phyloP scores from a whole-genome alignment of 139 green algal species.

The Chlorella sp. region DNA sequence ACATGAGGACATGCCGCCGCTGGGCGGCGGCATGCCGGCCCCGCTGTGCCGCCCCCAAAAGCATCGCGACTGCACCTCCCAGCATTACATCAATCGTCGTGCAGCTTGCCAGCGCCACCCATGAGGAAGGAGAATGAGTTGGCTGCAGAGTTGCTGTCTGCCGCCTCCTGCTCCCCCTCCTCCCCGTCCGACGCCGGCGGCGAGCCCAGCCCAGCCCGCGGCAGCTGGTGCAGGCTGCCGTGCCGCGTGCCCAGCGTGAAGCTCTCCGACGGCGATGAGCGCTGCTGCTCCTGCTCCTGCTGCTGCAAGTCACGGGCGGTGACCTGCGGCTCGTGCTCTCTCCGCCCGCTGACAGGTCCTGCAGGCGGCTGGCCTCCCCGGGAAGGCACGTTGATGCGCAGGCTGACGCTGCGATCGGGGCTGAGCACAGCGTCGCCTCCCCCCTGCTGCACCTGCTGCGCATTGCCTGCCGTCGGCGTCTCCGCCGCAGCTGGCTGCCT shows the following conservation, averaged over 20 bases:
- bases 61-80: too few species aligned
- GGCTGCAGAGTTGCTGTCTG: background rate
- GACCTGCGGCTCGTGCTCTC: background rate
- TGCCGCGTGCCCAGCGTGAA: background rate
- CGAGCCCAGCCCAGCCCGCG: too few species aligned
- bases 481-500: background rate
- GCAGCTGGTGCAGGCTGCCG: background rate
- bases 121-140: slow-evolving; percentile 31
- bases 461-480: too few species aligned
- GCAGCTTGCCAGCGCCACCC: slow-evolving; percentile 22
- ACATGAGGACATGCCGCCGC: too few species aligned
- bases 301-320: background rate
- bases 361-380: too few species aligned
- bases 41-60: too few species aligned
- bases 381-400: too few species aligned
- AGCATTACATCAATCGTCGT: slow-evolving; percentile 2
- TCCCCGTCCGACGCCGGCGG: background rate
- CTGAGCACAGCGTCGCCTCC: too few species aligned
- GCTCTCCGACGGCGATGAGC: background rate
- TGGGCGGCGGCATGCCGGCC: too few species aligned
- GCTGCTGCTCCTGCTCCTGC: background rate
- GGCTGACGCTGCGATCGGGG: too few species aligned
- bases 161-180: background rate
- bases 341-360: too few species aligned
- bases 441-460: too few species aligned